phyloP scores from a whole-genome alignment of 345 rosid genomes.

The Brassica napus region DNA sequence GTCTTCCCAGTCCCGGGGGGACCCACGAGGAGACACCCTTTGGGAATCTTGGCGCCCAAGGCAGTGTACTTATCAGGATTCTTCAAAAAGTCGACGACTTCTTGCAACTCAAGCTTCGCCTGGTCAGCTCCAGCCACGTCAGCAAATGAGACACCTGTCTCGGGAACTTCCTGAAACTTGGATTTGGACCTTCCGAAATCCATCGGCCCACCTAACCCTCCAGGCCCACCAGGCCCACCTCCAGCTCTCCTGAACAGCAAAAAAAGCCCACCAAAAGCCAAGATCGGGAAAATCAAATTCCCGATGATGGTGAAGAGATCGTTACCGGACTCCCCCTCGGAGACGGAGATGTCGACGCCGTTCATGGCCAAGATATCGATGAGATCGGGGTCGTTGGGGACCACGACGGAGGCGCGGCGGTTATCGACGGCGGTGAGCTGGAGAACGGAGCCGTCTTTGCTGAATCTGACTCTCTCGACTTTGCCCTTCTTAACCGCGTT shows the following conservation, averaged over 20 bases:
- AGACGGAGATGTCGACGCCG: slow-evolving; percentile 51
- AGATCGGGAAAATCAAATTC: slow-evolving; percentile 61
- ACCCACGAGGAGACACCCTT: slow-evolving; percentile 78
- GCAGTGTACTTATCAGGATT: slow-evolving; percentile 88
- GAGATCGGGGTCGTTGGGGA: neutral
- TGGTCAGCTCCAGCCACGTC: slow-evolving; percentile 90
- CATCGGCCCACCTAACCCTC: slow-evolving; percentile 87
- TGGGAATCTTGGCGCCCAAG: slow-evolving; percentile 79
- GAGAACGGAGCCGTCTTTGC: slow-evolving; percentile 23
- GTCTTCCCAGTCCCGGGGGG: slow-evolving; percentile 93
- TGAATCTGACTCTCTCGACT: slow-evolving; percentile 75
- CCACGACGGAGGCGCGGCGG: slow-evolving; percentile 1
- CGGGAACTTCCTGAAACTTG: slow-evolving; percentile 83
- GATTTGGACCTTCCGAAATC: slow-evolving; percentile 79
- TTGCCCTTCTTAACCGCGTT: slow-evolving; percentile 77
- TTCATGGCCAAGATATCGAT: slow-evolving; percentile 8
- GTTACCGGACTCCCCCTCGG: slow-evolving; percentile 75
- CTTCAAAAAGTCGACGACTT: slow-evolving; percentile 81
- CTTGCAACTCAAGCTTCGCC: slow-evolving; percentile 73
- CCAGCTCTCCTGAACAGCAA: slow-evolving; percentile 57
- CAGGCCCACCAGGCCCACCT: slow-evolving; percentile 81
- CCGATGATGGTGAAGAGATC: slow-evolving; percentile 62
- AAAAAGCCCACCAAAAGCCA: slow-evolving; percentile 69
- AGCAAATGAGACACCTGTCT: slow-evolving; percentile 70
- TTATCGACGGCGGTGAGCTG: slow-evolving; percentile 6